Evolutionary conservation across 2,329 filamentous ascomycete species (phyloP).

Genomic region (Verticillium alfalfae): DNA sequence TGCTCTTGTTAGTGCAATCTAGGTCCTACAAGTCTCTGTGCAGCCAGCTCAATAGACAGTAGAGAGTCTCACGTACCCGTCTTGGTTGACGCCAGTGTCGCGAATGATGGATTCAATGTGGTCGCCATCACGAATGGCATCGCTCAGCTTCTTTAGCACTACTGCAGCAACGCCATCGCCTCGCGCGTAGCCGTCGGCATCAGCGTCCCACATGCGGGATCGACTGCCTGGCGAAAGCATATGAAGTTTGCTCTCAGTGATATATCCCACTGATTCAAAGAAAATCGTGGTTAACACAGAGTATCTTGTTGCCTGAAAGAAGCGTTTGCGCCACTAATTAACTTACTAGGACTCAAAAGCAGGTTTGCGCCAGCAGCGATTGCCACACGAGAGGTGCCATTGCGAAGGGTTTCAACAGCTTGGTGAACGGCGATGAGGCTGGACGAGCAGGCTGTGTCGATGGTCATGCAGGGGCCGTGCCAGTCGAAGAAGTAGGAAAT

Average conservation of each 20-base stretch:
- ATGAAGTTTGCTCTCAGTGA: conserved; percentile 5
- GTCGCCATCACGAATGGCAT: conserved; percentile 30
- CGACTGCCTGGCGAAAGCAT: conserved; percentile 30
- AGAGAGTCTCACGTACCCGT: neutral
- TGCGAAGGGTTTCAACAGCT: conserved; percentile 28
- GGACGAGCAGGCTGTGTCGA: conserved; percentile 42
- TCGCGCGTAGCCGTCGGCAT: conserved; percentile 44
- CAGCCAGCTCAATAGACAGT: no score
- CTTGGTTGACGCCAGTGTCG: conserved; percentile 17
- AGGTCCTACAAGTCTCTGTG: no score
- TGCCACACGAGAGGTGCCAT: conserved; percentile 22
- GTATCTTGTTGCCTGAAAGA: neutral
- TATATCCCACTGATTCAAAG: neutral
- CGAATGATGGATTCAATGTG: conserved; percentile 17
- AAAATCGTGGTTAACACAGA: conserved; percentile 11
- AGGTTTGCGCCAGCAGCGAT: conserved; percentile 25
- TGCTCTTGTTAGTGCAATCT: no score
- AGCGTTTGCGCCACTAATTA: no score
- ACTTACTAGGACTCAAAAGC: conserved; percentile 10
- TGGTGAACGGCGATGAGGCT: conserved; percentile 35
- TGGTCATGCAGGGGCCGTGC: conserved; percentile 31
- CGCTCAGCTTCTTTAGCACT: conserved; percentile 37
- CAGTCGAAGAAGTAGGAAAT: conserved; percentile 35
- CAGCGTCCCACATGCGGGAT: conserved; percentile 32
- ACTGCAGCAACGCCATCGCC: conserved; percentile 45